Base-by-base conservation (phyloP, 208 protist genomes). In the Acanthamoeba healyi region DNA sequence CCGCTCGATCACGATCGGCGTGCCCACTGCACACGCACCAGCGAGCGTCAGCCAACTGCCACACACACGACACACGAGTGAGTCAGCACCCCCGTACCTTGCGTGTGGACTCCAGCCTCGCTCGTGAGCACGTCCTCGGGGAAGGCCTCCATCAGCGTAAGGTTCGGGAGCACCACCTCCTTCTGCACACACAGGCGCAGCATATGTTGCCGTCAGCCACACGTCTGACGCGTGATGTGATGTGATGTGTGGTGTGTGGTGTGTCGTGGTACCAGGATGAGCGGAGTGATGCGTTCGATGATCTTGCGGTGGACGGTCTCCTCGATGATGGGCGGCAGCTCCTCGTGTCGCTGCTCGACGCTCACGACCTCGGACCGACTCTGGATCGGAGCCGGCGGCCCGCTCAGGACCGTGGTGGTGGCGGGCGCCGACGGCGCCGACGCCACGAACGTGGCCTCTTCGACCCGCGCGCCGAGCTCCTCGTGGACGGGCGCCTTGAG, bases 241-340 rank as follows among this genome's bases (percentile, higher is more conserved):
- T n/a, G n/a, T n/a, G n/a, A n/a, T n/a, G n/a, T n/a, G n/a, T n/a
- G n/a, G n/a, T 72, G 51, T 58, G 14, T 19, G 51, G 51, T 10
- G 10, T n/a, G n/a, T 42, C 10, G 17, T 46, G 29, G 29, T 79
- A 79, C 70, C 24, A 79, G n/a, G 17, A 79, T 44, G 70, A 79
- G 29, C 7, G 70, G 70, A 32, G 70, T 79, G 70, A 79, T 79
- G 34, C 38, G n/a, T 42, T 79, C 70, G 34, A 79, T 24, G 70
- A 79, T 79, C 70, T 79, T 79, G 70, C 70, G 70, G 38, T 79
- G 70, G 24, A 79, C 70, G 10, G 38, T 44, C 36, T 79, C 70
- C 32, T 79, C 70, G 10, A 79, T 44, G 9, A 79, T 44, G n/a
- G 70, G 70, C 6, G 70, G 70, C 70, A 79, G 36, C 38, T 38